phyloP scores from a whole-genome alignment of 192 early-diverging fungal genomes.

The Entophlyctis luteolus region DNA sequence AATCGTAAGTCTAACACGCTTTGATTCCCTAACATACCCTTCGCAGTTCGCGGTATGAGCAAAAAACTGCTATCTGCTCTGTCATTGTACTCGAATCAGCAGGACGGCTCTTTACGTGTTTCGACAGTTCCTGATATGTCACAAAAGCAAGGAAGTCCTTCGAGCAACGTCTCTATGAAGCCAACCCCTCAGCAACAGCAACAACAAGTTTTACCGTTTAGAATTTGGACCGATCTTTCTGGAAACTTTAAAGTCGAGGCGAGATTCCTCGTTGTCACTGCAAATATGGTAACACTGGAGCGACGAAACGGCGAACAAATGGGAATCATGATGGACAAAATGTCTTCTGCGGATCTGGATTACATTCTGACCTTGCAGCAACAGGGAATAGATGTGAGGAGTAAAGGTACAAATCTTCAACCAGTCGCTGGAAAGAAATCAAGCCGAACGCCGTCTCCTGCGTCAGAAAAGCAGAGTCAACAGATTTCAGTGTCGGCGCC shows the following conservation, averaged over 20 bases:
- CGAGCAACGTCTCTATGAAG: neutral
- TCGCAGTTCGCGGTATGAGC: neutral
- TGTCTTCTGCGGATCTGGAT: slow-evolving; percentile 22
- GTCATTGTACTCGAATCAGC: no score
- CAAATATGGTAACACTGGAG: slow-evolving; percentile 21
- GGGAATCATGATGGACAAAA: slow-evolving; percentile 29
- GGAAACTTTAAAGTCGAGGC: slow-evolving; percentile 25
- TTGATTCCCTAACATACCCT: neutral
- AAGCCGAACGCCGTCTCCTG: neutral
- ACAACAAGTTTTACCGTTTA: neutral
- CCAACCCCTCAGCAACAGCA: neutral
- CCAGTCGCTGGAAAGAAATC: neutral
- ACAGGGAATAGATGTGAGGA: slow-evolving; percentile 18
- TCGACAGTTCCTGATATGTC: no score
- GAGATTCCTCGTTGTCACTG: neutral
- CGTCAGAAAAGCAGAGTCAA: no score
- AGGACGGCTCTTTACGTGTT: no score
- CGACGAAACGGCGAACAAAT: slow-evolving; percentile 18
- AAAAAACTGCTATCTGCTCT: no score
- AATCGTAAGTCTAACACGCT: slow-evolving; percentile 3
- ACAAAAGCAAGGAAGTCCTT: no score
- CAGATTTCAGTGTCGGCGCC: neutral
- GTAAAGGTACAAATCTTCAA: neutral
- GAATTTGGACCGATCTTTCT: slow-evolving; percentile 23
- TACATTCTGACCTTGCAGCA: slow-evolving; percentile 17